Base-by-base conservation (phyloP, 1,284 basidiomycete genomes). In the Cutaneotrichosporon sp. region DNA sequence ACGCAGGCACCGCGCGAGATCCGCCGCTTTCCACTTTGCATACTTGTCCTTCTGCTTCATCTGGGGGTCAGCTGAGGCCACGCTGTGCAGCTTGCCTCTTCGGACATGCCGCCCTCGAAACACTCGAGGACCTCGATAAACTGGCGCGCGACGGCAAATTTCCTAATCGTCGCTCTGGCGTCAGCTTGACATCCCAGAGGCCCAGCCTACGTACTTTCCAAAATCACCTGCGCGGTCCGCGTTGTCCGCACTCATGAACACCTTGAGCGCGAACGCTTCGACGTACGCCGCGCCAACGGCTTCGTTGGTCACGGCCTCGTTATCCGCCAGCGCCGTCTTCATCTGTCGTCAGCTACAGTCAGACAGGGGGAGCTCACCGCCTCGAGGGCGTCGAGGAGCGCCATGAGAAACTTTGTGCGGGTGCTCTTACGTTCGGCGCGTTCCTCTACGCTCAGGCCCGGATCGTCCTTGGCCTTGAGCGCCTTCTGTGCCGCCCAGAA, bases 401-500 rank as follows among this genome's bases (percentile, higher is more conserved):
- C 77, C 61, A 86, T 79, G 12, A 97, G 81, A 57, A 88, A 84
- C 36, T 79, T 77, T 40, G 88, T 85, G 3, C 85, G 84, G 26
- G 81, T 75, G 4, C 78, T 84, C 77, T 69, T 83, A 79, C 62
- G 79, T 30, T 30, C 26, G 26, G 26, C 26, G 26, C 26, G 26
- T 30, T 30, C 26, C 26, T 30, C 26, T 5, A 30, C 26, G 26
- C 26, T 30, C 26, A 30, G 10, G 26, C 10, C 10, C 7, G 26
- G 26, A 10, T 30, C 26, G 73, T 76, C 86, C 81, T 76, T 83
- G 70, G 73, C 54, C 33, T 80, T 79, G 65, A 97, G 86, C 46
- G 90, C 92, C 38, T 87, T 77, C 73, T 96, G 88, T 0, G 90
- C 88, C 41, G 90, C 93, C 72, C 90, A 86, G 77, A 92, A 97